Conservation (phyloP, 441 rosid species). For the Pelargonium citronellum region DNA sequence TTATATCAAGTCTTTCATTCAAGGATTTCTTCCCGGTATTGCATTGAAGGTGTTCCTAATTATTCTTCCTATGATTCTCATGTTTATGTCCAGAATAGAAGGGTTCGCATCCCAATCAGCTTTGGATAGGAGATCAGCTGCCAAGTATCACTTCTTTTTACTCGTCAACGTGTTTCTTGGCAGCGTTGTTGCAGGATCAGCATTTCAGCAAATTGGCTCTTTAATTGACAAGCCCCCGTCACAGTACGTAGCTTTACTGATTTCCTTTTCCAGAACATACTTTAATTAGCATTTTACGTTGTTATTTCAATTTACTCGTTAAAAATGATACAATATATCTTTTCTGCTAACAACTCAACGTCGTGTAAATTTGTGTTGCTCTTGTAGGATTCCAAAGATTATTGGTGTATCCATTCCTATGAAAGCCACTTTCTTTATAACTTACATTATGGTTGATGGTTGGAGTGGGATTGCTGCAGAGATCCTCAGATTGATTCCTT, state of each 20-base stretch:
- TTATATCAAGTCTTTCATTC: slow-evolving; percentile 55
- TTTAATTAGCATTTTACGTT: not conserved
- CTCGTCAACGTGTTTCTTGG: slow-evolving; percentile 76
- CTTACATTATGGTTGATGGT: slow-evolving; percentile 95
- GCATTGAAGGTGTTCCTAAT: slow-evolving; percentile 92
- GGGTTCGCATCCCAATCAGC: slow-evolving; percentile 68
- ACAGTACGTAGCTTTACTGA: slow-evolving; percentile 41
- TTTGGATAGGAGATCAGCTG: slow-evolving; percentile 81
- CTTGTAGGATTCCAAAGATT: slow-evolving; percentile 67
- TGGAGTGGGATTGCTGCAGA: slow-evolving; percentile 97
- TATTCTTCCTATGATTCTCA: slow-evolving; percentile 74
- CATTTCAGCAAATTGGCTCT: slow-evolving; percentile 70
- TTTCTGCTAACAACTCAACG: no score
- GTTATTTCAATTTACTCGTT: not conserved
- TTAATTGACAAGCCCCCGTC: slow-evolving; percentile 59
- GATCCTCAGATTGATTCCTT: slow-evolving; percentile 69
- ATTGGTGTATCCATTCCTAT: slow-evolving; percentile 85
- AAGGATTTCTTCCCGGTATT: slow-evolving; percentile 82
- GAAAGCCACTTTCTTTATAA: slow-evolving; percentile 90
- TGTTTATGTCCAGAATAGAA: slow-evolving; percentile 96
- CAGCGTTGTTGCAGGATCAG: slow-evolving; percentile 64
- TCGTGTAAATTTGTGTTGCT: not conserved
- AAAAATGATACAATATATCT: no score
- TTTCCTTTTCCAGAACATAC: not conserved
- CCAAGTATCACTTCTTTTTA: slow-evolving; percentile 74